Conservation (phyloP, 495 filamentous ascomycete genomes). For the Xylaria longipes region DNA sequence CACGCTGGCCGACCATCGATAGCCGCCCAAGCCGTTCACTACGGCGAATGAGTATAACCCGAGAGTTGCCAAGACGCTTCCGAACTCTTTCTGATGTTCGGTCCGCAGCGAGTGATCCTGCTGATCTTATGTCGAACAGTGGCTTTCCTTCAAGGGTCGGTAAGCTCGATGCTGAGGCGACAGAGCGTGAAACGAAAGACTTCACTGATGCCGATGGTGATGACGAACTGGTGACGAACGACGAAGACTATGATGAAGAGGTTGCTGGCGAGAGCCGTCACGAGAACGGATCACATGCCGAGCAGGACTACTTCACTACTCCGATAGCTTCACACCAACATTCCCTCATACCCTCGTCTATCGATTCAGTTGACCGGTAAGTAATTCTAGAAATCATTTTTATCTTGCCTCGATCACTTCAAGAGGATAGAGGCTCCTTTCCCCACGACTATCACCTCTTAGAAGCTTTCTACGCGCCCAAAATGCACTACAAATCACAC, state of each 20-base stretch:
- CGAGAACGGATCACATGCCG: conserved; percentile 28
- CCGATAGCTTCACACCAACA: conserved; percentile 39
- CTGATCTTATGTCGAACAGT: conserved; percentile 55
- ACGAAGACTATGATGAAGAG: conserved; percentile 62
- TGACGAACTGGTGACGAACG: conserved; percentile 85
- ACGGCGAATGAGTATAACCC: conserved; percentile 50
- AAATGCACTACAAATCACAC: not conserved
- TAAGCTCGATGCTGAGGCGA: conserved; percentile 33
- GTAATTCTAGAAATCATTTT: conserved; percentile 9
- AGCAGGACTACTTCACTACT: conserved; percentile 56
- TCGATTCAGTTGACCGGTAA: conserved; percentile 32
- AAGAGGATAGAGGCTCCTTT: not conserved
- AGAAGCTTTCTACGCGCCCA: not conserved
- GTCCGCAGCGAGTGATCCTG: conserved; percentile 62
- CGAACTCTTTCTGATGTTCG: conserved; percentile 54
- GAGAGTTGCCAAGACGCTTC: conserved; percentile 48
- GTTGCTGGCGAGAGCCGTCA: conserved; percentile 37
- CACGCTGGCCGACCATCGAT: conserved; percentile 55
- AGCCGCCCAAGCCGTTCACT: conserved; percentile 49
- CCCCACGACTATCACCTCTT: not conserved
- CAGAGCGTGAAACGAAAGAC: conserved; percentile 48
- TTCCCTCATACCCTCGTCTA: conserved; percentile 32
- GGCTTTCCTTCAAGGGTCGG: conserved; percentile 40
- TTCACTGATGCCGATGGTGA: conserved; percentile 84
- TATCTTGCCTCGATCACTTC: not conserved